Conservation (phyloP, 257 asterid species). For the Solanum dulcamara region DNA sequence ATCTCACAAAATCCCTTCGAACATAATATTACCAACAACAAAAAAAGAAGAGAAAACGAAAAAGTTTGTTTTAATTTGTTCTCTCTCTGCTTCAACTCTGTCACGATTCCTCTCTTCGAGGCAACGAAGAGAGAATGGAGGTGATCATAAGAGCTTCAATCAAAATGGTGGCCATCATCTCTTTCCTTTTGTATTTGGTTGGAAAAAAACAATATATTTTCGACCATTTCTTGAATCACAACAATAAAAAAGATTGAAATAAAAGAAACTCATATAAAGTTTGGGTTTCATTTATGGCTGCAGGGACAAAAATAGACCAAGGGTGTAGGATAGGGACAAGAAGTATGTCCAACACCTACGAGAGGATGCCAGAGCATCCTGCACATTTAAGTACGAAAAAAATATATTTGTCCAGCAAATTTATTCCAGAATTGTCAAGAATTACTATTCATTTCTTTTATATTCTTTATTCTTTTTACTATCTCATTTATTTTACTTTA, state of each 20-base stretch:
- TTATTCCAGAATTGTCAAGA: too few relatives aligned
- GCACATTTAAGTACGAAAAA: too few relatives aligned
- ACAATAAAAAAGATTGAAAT: not conserved
- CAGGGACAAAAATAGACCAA: constrained; percentile 27
- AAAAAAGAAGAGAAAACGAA: not conserved
- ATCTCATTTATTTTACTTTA: too few relatives aligned
- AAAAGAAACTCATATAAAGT: not conserved
- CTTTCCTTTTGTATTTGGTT: too few relatives aligned
- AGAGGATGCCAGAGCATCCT: too few relatives aligned
- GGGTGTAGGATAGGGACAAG: not conserved
- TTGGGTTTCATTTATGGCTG: not conserved
- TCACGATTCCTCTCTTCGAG: not conserved
- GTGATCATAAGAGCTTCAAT: not conserved
- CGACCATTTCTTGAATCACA: not conserved
- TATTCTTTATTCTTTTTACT: too few relatives aligned
- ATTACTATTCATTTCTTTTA: too few relatives aligned
- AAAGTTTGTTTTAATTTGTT: not conserved
- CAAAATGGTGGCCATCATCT: too few relatives aligned
- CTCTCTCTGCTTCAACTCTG: too few relatives aligned
- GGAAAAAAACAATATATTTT: too few relatives aligned
- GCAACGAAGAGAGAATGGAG: constrained; percentile 4
- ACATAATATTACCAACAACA: not conserved
- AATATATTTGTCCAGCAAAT: too few relatives aligned
- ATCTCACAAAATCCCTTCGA: not conserved
- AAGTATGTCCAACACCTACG: not conserved